Evolutionary conservation across 345 rosid species (phyloP).

Genomic region (Hypericum androsaemum): DNA sequence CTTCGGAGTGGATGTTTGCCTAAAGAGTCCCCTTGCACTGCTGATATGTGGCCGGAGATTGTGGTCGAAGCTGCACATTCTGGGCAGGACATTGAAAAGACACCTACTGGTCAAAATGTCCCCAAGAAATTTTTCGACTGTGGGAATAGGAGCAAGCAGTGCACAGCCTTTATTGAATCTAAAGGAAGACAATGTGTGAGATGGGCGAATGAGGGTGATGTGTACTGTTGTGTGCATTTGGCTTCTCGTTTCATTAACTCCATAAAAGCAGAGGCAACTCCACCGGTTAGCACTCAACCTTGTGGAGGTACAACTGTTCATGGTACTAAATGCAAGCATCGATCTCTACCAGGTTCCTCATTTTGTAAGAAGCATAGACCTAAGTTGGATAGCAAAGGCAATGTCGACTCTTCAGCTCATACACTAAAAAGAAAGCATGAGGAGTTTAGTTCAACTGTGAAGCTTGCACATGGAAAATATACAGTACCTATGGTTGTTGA

Average conservation of each 20-base stretch:
- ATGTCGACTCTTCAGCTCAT: constrained; percentile 22
- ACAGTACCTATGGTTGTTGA: constrained; percentile 30
- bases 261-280: constrained; percentile 41
- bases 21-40: constrained; percentile 31
- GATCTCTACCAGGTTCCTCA: constrained; percentile 67
- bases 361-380: constrained; percentile 92
- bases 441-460: constrained; percentile 32
- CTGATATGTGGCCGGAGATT: constrained; percentile 62
- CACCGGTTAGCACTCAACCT: constrained; percentile 48
- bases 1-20: constrained; percentile 21
- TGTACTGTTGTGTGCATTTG: constrained; percentile 94
- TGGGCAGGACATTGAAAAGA: constrained; percentile 27
- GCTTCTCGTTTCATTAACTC: constrained; percentile 81
- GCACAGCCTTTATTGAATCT: constrained; percentile 81
- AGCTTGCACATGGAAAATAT: constrained; percentile 35
- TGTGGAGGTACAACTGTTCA: constrained; percentile 95
- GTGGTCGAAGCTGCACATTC: constrained; percentile 52
- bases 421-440: constrained; percentile 45
- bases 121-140: constrained; percentile 37
- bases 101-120: constrained; percentile 27
- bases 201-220: constrained; percentile 97
- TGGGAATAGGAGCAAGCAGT: constrained; percentile 69
- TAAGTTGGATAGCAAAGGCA: constrained; percentile 25
- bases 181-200: constrained; percentile 97
- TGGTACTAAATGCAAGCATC: constrained; percentile 91